phyloP scores from a whole-genome alignment of 129 eudicot species.

The Pulicaria dysenterica region DNA sequence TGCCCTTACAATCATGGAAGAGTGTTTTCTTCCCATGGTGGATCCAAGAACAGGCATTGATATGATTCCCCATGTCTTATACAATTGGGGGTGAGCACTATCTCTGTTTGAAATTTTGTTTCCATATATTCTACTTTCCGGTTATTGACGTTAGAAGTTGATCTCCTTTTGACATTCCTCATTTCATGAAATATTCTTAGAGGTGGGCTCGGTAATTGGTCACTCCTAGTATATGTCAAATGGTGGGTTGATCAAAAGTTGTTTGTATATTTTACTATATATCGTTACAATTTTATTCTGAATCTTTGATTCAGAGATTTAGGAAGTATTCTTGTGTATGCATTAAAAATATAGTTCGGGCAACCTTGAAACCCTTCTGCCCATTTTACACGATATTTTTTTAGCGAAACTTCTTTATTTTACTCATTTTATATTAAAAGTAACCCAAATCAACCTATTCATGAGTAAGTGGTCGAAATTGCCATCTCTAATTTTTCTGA shows the following conservation, averaged over 20 bases:
- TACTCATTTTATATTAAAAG: background rate
- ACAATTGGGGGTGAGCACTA: slow-evolving; percentile 88
- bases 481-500: background rate
- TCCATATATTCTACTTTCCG: background rate
- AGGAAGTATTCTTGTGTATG: background rate
- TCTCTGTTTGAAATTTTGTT: slow-evolving; percentile 14
- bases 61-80: slow-evolving; percentile 94
- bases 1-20: slow-evolving; percentile 97
- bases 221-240: no score
- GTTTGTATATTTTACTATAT: background rate
- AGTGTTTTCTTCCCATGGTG: slow-evolving; percentile 97
- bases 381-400: background rate
- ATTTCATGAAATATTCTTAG: slow-evolving; percentile 10
- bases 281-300: background rate
- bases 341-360: background rate
- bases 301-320: background rate
- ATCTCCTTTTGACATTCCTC: slow-evolving; percentile 6
- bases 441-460: background rate
- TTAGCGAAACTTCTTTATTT: background rate
- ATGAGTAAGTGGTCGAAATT: slow-evolving; percentile 6
- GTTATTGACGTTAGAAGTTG: background rate
- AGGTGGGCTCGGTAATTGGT: background rate
- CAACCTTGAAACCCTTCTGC: background rate
- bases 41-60: slow-evolving; percentile 95
- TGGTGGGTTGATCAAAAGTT: background rate